phyloP scores from a whole-genome alignment of 2,329 filamentous ascomycete genomes.

The Parascedosporium putredinis region DNA sequence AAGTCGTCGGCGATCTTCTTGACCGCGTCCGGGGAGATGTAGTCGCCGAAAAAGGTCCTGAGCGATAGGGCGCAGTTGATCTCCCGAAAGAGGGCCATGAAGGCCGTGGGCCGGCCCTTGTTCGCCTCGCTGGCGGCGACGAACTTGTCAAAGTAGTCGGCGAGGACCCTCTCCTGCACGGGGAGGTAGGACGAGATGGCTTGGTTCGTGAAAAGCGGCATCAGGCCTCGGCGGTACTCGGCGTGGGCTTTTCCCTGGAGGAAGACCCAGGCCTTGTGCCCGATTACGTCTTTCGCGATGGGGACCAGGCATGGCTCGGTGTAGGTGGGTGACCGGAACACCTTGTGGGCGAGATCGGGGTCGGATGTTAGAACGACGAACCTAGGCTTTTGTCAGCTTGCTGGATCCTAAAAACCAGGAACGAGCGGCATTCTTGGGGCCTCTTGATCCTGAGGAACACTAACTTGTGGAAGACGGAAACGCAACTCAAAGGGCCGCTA shows the following conservation, averaged over 20 bases:
- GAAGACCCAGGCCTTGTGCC: conserved; percentile 68
- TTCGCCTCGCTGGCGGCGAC: conserved; percentile 44
- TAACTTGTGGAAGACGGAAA: conserved; percentile 79
- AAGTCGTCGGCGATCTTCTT: conserved; percentile 71
- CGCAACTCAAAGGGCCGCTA: conserved; percentile 68
- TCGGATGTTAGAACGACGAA: conserved; percentile 73
- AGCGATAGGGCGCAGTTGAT: conserved; percentile 70
- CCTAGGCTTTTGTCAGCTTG: too few species aligned
- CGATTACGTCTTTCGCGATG: conserved; percentile 62
- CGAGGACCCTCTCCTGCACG: conserved; percentile 61
- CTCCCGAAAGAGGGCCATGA: conserved; percentile 65
- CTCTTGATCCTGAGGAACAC: too few species aligned
- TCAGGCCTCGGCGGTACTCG: conserved; percentile 68
- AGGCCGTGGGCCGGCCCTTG: conserved; percentile 47
- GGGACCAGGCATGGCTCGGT: conserved; percentile 73
- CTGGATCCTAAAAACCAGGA: too few species aligned
- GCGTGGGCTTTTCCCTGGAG: conserved; percentile 66
- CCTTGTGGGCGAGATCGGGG: conserved; percentile 68
- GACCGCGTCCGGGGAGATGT: conserved; percentile 61
- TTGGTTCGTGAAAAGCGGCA: conserved; percentile 62
- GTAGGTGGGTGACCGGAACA: conserved; percentile 67
- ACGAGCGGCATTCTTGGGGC: too few species aligned
- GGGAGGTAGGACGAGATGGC: conserved; percentile 63
- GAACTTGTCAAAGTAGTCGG: conserved; percentile 60
- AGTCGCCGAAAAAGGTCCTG: conserved; percentile 71